These are phyloP conservation scores for Filosporella fistucella DNA, from an alignment of 495 filamentous ascomycete species.

Conservation along the genomic window DNA sequence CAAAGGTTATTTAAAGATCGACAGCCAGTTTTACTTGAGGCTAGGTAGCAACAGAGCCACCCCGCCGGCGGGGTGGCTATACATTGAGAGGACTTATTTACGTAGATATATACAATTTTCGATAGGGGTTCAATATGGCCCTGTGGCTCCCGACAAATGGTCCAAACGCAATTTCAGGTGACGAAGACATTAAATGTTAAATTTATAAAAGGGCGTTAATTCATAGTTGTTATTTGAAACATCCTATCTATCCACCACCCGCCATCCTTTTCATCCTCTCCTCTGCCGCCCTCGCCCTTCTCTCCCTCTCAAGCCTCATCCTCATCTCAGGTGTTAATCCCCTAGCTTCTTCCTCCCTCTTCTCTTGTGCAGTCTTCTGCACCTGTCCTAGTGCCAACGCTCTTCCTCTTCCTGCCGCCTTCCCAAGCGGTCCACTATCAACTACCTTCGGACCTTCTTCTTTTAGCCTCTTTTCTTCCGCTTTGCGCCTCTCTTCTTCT, in stretches of 20 bases:
- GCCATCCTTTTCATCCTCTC: slow-evolving; percentile 60
- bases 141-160: background rate
- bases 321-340: slow-evolving; percentile 83
- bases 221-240: no score
- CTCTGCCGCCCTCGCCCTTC: slow-evolving; percentile 80
- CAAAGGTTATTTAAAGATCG: no score
- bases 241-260: slow-evolving; percentile 4
- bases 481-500: slow-evolving; percentile 55
- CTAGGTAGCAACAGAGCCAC: no score
- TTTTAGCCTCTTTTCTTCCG: slow-evolving; percentile 58
- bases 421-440: slow-evolving; percentile 24
- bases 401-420: slow-evolving; percentile 36
- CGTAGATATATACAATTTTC: no score
- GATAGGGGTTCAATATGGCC: no score
- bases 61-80: no score
- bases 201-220: background rate
- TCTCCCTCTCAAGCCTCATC: slow-evolving; percentile 73
- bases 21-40: no score
- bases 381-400: slow-evolving; percentile 42
- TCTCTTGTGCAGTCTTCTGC: slow-evolving; percentile 67
- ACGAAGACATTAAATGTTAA: background rate
- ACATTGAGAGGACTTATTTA: no score
- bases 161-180: background rate
- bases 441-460: slow-evolving; percentile 41
- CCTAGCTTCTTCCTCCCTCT: slow-evolving; percentile 73